Conservation (phyloP, 164 flowering plant species). For the Stephania cephalantha region DNA sequence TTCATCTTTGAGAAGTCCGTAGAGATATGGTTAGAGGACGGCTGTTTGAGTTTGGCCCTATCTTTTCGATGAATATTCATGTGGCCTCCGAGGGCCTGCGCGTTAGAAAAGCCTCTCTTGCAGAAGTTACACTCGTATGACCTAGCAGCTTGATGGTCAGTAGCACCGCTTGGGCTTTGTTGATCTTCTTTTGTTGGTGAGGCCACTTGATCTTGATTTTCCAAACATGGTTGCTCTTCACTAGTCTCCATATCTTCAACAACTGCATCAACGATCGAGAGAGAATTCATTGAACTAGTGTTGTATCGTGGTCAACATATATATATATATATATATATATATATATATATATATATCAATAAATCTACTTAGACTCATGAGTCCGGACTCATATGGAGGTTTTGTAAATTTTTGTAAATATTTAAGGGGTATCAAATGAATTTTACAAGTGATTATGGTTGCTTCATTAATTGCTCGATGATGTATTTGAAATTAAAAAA, state of each 20-base stretch:
- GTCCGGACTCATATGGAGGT: too few relatives aligned
- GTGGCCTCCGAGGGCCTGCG: slow-evolving; percentile 52
- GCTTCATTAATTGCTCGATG: too few relatives aligned
- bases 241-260: slow-evolving; percentile 16
- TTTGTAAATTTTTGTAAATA: too few relatives aligned
- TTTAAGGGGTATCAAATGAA: too few relatives aligned
- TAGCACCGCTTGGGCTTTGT: slow-evolving; percentile 14
- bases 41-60: slow-evolving; percentile 31
- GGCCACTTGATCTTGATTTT: slow-evolving; percentile 1
- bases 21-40: background rate
- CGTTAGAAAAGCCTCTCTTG: slow-evolving; percentile 44
- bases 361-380: too few relatives aligned
- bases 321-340: too few relatives aligned
- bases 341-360: too few relatives aligned
- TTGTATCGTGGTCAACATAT: too few relatives aligned
- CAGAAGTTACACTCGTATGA: slow-evolving; percentile 43
- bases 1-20: slow-evolving; percentile 4
- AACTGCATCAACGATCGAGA: slow-evolving; percentile 8
- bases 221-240: background rate
- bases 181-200: slow-evolving; percentile 8
- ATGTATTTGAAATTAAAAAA: too few relatives aligned
- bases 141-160: slow-evolving; percentile 16
- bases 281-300: background rate
- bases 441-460: too few relatives aligned
- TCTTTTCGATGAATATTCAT: slow-evolving; percentile 48